These are phyloP conservation scores for Acanthamoeba lenticulata DNA, from an alignment of 208 protist genomes.

Conservation along the genomic window DNA sequence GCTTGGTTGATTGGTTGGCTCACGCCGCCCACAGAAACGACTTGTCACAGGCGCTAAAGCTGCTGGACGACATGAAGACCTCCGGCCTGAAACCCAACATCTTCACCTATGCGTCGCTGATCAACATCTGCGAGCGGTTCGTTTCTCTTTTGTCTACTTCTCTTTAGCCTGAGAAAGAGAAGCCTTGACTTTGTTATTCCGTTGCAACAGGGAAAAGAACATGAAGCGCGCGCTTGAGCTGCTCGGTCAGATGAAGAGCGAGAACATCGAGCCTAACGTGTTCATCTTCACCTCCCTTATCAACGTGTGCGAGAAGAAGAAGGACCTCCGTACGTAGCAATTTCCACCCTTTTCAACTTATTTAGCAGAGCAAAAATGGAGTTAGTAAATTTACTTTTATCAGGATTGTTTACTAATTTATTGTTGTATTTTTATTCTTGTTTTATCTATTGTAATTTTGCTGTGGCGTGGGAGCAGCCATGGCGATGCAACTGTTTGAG, in stretches of 20 bases:
- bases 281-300: constrained; percentile 45
- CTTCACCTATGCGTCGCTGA: neutral
- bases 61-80: neutral
- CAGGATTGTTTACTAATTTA: too few species aligned
- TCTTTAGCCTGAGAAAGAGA: too few species aligned
- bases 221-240: neutral
- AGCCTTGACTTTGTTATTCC: too few species aligned
- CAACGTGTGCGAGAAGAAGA: constrained; percentile 50
- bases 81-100: neutral
- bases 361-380: too few species aligned
- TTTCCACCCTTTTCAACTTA: too few species aligned
- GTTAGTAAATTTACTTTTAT: too few species aligned
- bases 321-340: neutral
- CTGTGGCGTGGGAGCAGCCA: too few species aligned
- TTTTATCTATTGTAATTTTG: too few species aligned
- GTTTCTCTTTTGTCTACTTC: too few species aligned
- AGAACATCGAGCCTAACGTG: constrained; percentile 13
- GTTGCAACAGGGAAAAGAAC: constrained; percentile 23
- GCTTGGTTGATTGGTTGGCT: too few species aligned
- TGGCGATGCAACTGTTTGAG: constrained; percentile 11
- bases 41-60: neutral
- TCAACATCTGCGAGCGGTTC: constrained; percentile 44
- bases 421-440: too few species aligned
- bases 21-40: neutral
- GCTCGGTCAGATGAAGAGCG: constrained; percentile 26